These are phyloP conservation scores for Diaporthe sp. DNA, from an alignment of 2,329 filamentous ascomycete species.

Conservation along the genomic window DNA sequence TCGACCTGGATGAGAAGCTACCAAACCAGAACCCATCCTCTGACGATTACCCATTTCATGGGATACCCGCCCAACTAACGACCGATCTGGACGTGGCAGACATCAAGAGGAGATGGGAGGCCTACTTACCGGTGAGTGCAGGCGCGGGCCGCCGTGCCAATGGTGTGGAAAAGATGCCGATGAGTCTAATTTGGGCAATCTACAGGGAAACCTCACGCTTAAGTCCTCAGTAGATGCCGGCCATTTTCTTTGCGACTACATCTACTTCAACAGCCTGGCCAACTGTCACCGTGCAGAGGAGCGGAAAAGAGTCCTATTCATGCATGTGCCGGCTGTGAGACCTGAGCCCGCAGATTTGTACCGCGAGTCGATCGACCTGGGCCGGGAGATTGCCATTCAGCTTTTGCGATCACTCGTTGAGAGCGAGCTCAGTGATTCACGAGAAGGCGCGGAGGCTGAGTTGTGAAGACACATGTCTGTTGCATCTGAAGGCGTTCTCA, in stretches of 20 bases:
- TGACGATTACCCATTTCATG: slow-evolving; percentile 69
- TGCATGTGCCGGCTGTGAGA: slow-evolving; percentile 82
- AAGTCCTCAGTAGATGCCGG: slow-evolving; percentile 78
- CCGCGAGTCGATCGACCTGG: slow-evolving; percentile 59
- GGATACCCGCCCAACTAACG: slow-evolving; percentile 65
- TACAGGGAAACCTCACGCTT: slow-evolving; percentile 57
- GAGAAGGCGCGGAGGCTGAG: not conserved
- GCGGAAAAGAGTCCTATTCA: slow-evolving; percentile 70
- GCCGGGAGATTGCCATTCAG: slow-evolving; percentile 65
- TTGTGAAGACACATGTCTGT: not conserved
- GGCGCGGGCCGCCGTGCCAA: not conserved
- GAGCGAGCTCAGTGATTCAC: slow-evolving; percentile 54
- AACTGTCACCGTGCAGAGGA: slow-evolving; percentile 62
- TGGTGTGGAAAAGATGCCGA: not conserved
- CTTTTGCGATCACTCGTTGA: slow-evolving; percentile 70
- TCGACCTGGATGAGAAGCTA: slow-evolving; percentile 76
- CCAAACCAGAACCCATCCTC: slow-evolving; percentile 52
- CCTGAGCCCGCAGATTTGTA: slow-evolving; percentile 76
- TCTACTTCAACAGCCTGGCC: slow-evolving; percentile 78
- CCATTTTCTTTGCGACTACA: slow-evolving; percentile 82
- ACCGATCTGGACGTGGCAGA: slow-evolving; percentile 70
- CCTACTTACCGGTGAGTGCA: slow-evolving; percentile 60
- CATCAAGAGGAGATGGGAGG: slow-evolving; percentile 68
- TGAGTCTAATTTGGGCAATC: slow-evolving; percentile 34
- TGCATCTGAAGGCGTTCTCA: slow-evolving; percentile 5